Evolutionary conservation across 306 rosid genomes (phyloP).

Genomic region (Vigna radiata): DNA sequence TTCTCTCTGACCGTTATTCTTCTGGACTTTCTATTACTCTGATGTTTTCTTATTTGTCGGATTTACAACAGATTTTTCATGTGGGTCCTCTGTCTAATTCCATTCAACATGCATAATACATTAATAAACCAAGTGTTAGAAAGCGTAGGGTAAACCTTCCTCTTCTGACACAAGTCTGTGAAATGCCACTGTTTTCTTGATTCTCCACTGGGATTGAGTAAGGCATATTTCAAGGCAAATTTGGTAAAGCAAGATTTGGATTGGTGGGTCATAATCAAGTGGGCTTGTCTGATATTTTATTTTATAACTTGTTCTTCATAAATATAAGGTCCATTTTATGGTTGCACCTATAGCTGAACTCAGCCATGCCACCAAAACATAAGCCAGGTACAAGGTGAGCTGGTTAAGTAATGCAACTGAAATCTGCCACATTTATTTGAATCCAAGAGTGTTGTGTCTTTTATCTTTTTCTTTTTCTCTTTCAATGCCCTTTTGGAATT

Average conservation of each 20-base stretch:
- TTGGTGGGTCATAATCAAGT: conserved; percentile 36
- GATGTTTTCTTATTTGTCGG: conserved; percentile 13
- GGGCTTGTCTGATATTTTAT: conserved; percentile 27
- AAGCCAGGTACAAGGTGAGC: conserved; percentile 37
- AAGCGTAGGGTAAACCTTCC: background rate
- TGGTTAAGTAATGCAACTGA: conserved; percentile 43
- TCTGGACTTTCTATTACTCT: conserved; percentile 50
- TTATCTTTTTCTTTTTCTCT: conserved; percentile 1
- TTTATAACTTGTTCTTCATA: conserved; percentile 9
- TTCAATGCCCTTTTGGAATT: conserved; percentile 32
- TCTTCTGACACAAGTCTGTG: conserved; percentile 43
- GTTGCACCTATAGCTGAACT: background rate
- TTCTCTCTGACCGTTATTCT: conserved; percentile 69
- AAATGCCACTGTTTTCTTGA: conserved; percentile 15
- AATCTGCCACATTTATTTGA: conserved; percentile 46
- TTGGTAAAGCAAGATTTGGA: conserved; percentile 18
- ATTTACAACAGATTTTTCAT: conserved; percentile 33
- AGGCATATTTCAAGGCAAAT: conserved; percentile 31
- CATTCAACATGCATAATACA: background rate
- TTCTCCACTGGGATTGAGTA: conserved; percentile 31
- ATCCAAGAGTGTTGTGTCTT: conserved; percentile 31
- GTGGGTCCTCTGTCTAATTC: conserved; percentile 40
- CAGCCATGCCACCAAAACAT: conserved; percentile 23
- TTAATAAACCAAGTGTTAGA: background rate
- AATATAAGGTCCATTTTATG: conserved; percentile 12